These are phyloP conservation scores for Mytilinidion resinicola DNA, from an alignment of 495 filamentous ascomycete species.

Conservation along the genomic window DNA sequence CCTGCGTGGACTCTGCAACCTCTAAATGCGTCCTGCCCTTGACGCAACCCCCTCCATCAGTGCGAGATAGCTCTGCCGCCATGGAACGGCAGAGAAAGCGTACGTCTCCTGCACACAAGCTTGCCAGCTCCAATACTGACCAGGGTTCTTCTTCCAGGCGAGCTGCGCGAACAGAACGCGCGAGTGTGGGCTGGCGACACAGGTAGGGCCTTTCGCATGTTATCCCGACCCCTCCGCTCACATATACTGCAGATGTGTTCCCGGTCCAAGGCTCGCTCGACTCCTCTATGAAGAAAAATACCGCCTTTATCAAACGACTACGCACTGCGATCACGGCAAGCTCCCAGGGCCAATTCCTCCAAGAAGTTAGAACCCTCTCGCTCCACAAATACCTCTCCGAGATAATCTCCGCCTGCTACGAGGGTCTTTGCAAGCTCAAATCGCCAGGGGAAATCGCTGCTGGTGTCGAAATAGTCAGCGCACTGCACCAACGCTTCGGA, in stretches of 20 bases:
- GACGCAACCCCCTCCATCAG: slow-evolving; percentile 20
- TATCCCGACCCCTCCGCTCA: slow-evolving; percentile 15
- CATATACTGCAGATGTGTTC: slow-evolving; percentile 61
- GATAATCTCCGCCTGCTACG: slow-evolving; percentile 95
- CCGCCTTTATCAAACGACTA: slow-evolving; percentile 94
- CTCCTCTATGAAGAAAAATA: slow-evolving; percentile 97
- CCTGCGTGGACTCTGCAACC: slow-evolving; percentile 12
- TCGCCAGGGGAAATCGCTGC: slow-evolving; percentile 82
- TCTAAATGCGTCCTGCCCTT: slow-evolving; percentile 23
- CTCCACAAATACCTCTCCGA: slow-evolving; percentile 97
- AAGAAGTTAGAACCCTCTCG: slow-evolving; percentile 87
- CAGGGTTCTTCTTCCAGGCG: slow-evolving; percentile 52
- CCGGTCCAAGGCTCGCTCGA: slow-evolving; percentile 75
- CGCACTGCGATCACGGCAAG: slow-evolving; percentile 80
- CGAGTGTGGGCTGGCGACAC: slow-evolving; percentile 81
- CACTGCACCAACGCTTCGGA: slow-evolving; percentile 92
- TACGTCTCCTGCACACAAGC: slow-evolving; percentile 37
- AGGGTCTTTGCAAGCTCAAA: slow-evolving; percentile 89
- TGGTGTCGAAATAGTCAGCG: slow-evolving; percentile 86
- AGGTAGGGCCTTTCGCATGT: slow-evolving; percentile 46
- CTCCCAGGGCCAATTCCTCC: slow-evolving; percentile 72
- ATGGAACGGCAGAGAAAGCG: slow-evolving; percentile 89
- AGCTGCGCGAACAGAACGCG: slow-evolving; percentile 80
- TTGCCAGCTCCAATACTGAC: slow-evolving; percentile 9
- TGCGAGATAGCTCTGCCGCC: slow-evolving; percentile 16